Evolutionary conservation across 805 yeast genomes (phyloP), one percentile per base, ranked within the genome.

Genomic region (Maudiozyma barnettii): DNA sequence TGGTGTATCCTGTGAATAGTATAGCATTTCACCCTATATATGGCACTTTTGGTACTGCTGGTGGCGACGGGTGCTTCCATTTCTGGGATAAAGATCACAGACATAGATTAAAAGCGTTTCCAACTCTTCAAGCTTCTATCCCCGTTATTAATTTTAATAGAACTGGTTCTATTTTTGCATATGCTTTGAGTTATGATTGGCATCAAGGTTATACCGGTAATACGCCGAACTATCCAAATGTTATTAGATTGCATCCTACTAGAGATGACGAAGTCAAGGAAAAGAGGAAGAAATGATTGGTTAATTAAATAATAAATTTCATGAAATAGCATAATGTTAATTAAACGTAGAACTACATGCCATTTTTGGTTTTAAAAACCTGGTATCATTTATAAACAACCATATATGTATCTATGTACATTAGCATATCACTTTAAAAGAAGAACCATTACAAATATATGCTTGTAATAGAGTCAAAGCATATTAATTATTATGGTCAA

Each of bases 21-120:
- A 82, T 93, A 43, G 71, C 78, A 7, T 87, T 90, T 72, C 97
- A 93, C 61, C 98, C 98, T 4, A 70, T 77, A 13, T 81, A 82
- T 65, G 96, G 96, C 39, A 89, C 98, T 1, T 84, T 93, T 66
- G 81, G 82, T 44, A 93, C 99, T 5, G 93, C 95, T 1, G 98
- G 99, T 12, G 77, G 93, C 21, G 99, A 93, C 66, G 99, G 99
- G 20, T 75, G 90, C 13, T 83, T 90, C 70, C 82, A 89, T 58
- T 84, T 87, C 70, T 93, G 99, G 99, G 98, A 93, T 65, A 88
- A 87, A 65, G 95, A 88, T 58, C 84, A 93, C 46, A 80, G 83
- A 62, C 95, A 85, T 62, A 76, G 98, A 57, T 76, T 93, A 54
- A 85, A 83, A 67, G 85, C 83, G 31, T 84, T 79, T 71, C 88